Base-by-base conservation (phyloP, 2,329 filamentous ascomycete species). In the Verticillium alfalfae region DNA sequence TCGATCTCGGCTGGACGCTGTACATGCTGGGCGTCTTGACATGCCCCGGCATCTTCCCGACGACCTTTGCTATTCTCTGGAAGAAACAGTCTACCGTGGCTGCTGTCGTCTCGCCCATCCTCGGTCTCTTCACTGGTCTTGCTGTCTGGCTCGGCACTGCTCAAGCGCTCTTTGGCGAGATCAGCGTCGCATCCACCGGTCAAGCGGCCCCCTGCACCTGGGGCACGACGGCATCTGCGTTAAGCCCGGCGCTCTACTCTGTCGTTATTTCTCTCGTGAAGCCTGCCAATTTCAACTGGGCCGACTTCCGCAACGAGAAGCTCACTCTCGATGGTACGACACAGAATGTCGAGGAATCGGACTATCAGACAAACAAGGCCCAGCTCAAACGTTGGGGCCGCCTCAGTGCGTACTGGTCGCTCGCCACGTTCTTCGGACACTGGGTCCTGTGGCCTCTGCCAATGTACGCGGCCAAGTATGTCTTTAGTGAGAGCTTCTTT, bases 361-460 rank as follows among this genome's bases (percentile, higher is more conserved):
- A 58, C 18, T 74, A 75, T 36, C 60, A 65, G 0, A 64, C 66
- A 0, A 70, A 75, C 4, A 73, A 77, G 6, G 68, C 72, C 1
- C 72, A 73, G 2, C 66, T 81, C 16, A 81, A 79, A 64, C 71
- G 76, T 41, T 84, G 81, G 81, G 75, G 76, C 1, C 71, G 71
- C 0, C 78, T 81, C 57, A 78, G 79, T 0, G 73, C 77, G 1
- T 70, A 76, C 8, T 82, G 81, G 81, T 74, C 80, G 0, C 64
- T 74, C 0, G 80, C 79, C 0, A 84, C 81, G 0, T 83, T 84
- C 59, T 61, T 83, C 1, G 81, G 81, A 0, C 81, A 83, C 59
- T 83, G 79, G 80, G 79, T 84, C 1, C 62, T 84, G 2, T 84
- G 81, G 81, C 82, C 82, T 0, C 70, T 84, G 55, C 81, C 81